Base-by-base conservation (phyloP, 352 stramenopile genomes). In the Hyaloperonospora brassicae region DNA sequence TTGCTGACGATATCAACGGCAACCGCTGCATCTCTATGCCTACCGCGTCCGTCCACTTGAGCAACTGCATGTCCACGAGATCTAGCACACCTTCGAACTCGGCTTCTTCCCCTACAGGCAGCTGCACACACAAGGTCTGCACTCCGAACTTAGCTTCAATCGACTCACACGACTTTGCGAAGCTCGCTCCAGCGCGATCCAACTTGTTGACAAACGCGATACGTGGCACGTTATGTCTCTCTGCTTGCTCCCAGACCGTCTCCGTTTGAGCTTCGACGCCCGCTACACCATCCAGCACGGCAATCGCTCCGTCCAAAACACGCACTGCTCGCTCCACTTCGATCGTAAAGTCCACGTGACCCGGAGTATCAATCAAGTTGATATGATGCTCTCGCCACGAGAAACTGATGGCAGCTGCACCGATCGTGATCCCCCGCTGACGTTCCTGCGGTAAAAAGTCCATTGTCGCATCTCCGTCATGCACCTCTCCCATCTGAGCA, bases 181-280 rank as follows among this genome's bases (percentile, higher is more conserved):
- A 98, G 68, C 95, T 95, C 14, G 93, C 92, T 52, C 95, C 95
- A 36, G 95, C 96, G 35, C 94, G 79, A 63, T 98, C 95, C 67
- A 98, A 87, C 61, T 98, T 98, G 76, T 98, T 98, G 21, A 98
- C 70, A 70, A 98, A 98, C 53, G 79, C 97, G 73, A 98, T 95
- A 42, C 95, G 80, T 5, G 95, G 95, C 54, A 90, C 75, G 11
- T 64, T 49, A 68, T 89, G 88, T 22, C 80, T 68, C 46, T 90
- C 75, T 0, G 80, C 80, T 46, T 93, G 83, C 41, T 88, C 77
- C 80, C 80, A 91, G 39, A 93, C 83, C 9, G 83, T 91, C 76
- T 91, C 80, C 8, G 85, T 93, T 64, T 93, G 79, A 5, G 75
- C 79, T 24, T 99, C 94, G 5, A 99, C 97, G 30, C 97, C 97